Base-by-base conservation (phyloP, 2,329 filamentous ascomycete genomes). In the Colletotrichum gigasporum region DNA sequence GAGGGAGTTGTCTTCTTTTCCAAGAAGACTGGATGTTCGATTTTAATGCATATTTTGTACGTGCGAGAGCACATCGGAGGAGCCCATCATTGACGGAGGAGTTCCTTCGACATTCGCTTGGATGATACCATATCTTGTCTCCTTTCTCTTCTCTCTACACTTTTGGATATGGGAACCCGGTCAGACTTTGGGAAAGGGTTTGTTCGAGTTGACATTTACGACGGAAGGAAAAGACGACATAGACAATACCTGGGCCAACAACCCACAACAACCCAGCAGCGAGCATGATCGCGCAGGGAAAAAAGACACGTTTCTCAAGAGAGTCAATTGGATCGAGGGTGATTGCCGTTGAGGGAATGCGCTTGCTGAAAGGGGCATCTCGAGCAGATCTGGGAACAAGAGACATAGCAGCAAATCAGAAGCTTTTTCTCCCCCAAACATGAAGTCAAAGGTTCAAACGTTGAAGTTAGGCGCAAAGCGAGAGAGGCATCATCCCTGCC, bases 241-340 rank as follows among this genome's bases (percentile, higher is more conserved):
- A 67, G 64, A 67, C 61, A 61, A 61, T 66, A 66, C 48, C 61
- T 55, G 61, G 61, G 54, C 51, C 35, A 52, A 65, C n/a, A 65
- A 45, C 64, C 61, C 55, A 50, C 39, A 42, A 14, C 14, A n/a
- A n/a, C 24, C n/a, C 16, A 1, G 16, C 42, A 34, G 18, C 34
- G 48, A 51, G 20, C n/a, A 14, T 35, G 4, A 44, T 45, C 30
- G 16, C 28, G 37, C 30, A 34, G 30, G 53, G 26, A 30, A 52
- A 11, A 8, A 39, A 24, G 42, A 18, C 16, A 24, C 28, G 12
- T 18, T 44, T 24, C 18, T 39, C 22, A n/a, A 39, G 32, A 52
- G 20, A 7, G 37, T 5, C 16, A n/a, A 2, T 16, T 35, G 47
- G n/a, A 41, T 10, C 11, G 34, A n/a, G n/a, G n/a, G n/a, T n/a